Conservation (phyloP, 208 protist genomes). For the Leptomonas pyrrhocoris region DNA sequence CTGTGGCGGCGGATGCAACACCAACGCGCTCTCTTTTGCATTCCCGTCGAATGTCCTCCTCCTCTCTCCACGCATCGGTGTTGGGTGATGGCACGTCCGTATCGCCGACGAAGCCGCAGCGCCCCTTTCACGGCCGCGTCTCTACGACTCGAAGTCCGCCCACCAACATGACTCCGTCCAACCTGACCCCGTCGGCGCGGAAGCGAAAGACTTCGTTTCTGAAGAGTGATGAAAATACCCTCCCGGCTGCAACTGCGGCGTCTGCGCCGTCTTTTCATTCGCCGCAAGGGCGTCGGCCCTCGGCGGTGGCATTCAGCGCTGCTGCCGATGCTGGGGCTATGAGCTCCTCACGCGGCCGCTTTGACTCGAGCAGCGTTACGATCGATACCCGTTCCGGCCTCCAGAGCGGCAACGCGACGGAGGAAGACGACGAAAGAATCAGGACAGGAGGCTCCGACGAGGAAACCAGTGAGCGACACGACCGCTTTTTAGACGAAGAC, state of each 20-base stretch:
- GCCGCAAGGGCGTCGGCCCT: not conserved
- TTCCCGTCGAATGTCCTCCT: not conserved
- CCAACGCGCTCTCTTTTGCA: not conserved
- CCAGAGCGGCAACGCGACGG: not conserved
- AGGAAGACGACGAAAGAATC: not conserved
- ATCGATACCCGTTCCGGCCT: constrained; percentile 11
- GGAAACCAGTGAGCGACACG: not conserved
- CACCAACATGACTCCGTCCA: not conserved
- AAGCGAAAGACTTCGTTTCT: not conserved
- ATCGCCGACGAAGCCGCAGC: not conserved
- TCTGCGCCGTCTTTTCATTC: not conserved
- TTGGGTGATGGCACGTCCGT: not conserved
- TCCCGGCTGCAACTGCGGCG: not conserved
- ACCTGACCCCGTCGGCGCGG: not conserved
- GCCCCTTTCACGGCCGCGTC: not conserved
- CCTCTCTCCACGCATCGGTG: not conserved
- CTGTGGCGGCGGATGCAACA: too few species aligned
- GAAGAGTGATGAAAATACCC: not conserved
- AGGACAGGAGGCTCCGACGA: not conserved
- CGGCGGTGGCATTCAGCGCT: not conserved
- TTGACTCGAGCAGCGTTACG: constrained; percentile 6
- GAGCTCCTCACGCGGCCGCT: not conserved
- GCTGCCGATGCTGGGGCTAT: not conserved
- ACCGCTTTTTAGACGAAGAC: too few species aligned
- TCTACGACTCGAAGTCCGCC: not conserved